Base-by-base conservation (phyloP, 202 grass and related monocot genomes). In the Dendrocalamus latiflorus region DNA sequence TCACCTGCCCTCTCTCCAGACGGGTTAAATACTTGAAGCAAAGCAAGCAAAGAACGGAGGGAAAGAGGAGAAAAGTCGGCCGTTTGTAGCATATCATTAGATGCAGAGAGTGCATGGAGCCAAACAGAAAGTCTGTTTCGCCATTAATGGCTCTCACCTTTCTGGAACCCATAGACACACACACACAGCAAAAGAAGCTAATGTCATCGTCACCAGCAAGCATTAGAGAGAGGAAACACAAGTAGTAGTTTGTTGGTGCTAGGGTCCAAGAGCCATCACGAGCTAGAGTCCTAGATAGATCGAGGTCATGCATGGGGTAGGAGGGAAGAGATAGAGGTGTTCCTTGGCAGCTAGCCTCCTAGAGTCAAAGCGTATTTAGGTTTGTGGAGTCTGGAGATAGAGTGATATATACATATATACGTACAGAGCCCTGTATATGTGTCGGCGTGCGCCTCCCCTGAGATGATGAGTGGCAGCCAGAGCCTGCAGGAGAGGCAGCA, bases 61-160 rank as follows among this genome's bases (percentile, higher is more conserved):
- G 84, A 53, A 74, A 20, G 69, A 53, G 66, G 41, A 81, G 64
- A 90, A 80, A 92, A 89, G 91, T 83, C 78, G 90, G 82, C 89
- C 90, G 88, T 89, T 92, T 91, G 81, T 88, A 56, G 38, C 47
- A 79, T 73, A 69, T 81, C 83, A 83, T 90, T 97, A 94, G 90
- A 74, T 84, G 84, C 72, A 74, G 81, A 39, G 85, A 37, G 80
- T 66, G 83, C 88, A 91, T 87, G 83, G 86, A 74, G 83, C 83
- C 85, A 87, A 95, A 91, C 90, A 43, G 91, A 95, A 93, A 91
- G 78, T 95, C 72, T 87, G 84, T 98, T 91, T 84, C 83, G 77
- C 93, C 95, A 95, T 98, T 91, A 91, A 98, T 93, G 83, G 87
- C 53, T 68, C 39, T 72, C 74, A 62, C 83, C 59, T 76, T 77